Evolutionary conservation across 495 filamentous ascomycete genomes (phyloP).

Genomic region (Aspergillus sclerotiicarbonarius): DNA sequence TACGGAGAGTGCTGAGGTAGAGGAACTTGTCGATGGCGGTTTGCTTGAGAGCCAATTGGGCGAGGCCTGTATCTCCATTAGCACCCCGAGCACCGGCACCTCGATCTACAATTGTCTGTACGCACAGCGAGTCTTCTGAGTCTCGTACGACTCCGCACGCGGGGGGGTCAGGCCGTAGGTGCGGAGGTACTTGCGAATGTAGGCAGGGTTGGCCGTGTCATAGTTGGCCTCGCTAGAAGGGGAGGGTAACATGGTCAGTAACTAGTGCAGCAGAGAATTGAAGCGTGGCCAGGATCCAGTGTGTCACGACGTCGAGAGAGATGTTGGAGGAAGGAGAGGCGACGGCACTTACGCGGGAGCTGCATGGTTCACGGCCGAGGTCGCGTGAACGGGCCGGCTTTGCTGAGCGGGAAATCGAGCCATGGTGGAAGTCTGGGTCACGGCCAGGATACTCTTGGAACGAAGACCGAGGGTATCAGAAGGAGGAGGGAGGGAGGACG

Average conservation of each 20-base stretch:
- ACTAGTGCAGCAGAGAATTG: not conserved
- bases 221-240: conserved; percentile 43
- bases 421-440: conserved; percentile 36
- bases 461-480: conserved; percentile 13
- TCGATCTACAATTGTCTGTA: conserved; percentile 6
- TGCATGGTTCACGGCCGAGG: conserved; percentile 37
- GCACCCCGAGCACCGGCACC: conserved; percentile 1
- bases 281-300: not conserved
- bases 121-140: conserved; percentile 67
- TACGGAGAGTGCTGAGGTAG: conserved; percentile 85
- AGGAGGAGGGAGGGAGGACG: conserved; percentile 20
- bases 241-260: not conserved
- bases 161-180: conserved; percentile 73
- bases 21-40: conserved; percentile 91
- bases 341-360: conserved; percentile 33
- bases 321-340: not conserved
- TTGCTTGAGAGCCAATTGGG: conserved; percentile 71
- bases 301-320: not conserved
- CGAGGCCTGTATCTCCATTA: conserved; percentile 48
- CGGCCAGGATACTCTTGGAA: conserved; percentile 20
- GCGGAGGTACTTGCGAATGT: conserved; percentile 65
- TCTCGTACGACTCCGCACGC: conserved; percentile 65
- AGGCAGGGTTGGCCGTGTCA: conserved; percentile 62
- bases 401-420: conserved; percentile 45
- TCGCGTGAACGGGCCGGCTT: conserved; percentile 41